Evolutionary conservation across 805 yeast genomes (phyloP), one percentile per base, ranked within the genome.

Genomic region (Barnettozyma siamensis): DNA sequence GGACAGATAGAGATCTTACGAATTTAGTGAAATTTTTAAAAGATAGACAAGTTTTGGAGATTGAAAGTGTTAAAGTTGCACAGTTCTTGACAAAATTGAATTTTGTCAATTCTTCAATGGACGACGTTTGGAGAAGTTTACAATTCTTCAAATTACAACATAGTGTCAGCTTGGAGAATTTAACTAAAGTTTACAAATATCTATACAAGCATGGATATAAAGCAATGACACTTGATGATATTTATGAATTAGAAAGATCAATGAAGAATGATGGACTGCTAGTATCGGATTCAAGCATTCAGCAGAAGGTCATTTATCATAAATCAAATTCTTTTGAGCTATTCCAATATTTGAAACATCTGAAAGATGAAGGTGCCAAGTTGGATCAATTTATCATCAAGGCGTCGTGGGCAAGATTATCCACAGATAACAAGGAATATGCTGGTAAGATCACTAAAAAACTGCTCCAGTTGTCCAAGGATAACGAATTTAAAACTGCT

Each of bases 181-280:
- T 38, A 16, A 16, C 27, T n/a, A 38, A 43, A 8, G 36, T 44
- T 15, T 51, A 45, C 23, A 37, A 46, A 4, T 17, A 31, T 13
- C 15, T 54, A 5, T 51, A 47, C 20, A 36, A 27, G 7, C 26
- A 35, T 2, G 17, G 43, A 10, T 21, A 35, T 31, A 35, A 39
- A 18, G 44, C 31, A 19, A 40, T 53, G 47, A 33, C 20, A 9
- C 19, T 45, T 12, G 19, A 33, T 2, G 52, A 53, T 18, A 20
- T 46, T 26, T 10, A 31, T 8, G 38, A 26, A 18, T 49, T 43
- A 18, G 11, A 47, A 7, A 18, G 33, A 9, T 16, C 43, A 18
- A 39, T 51, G 44, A 38, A 42, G 7, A 30, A 42, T 4, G 44
- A 37, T 24, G 50, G 49, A 10, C 13, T 45, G 2, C 31, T 23